Evolutionary conservation across 2,329 filamentous ascomycete species (phyloP), one percentile per base, ranked within the genome.

Genomic region (Corynespora cassiicola): DNA sequence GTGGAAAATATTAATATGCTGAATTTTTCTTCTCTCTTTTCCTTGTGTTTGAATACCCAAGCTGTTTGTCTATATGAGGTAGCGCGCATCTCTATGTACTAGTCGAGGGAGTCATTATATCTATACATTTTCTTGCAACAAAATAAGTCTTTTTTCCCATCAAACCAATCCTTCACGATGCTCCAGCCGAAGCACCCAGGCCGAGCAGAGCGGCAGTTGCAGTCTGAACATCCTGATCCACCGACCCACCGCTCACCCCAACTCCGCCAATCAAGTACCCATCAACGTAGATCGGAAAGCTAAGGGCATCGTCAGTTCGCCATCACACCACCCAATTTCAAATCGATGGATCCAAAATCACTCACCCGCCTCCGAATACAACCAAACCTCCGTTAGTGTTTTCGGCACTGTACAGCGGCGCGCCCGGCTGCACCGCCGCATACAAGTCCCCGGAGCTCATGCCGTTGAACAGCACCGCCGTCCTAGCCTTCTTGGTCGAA

Each of bases 381-480:
- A 63, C 36, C 12, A 64, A 26, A 1, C 59, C 58, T 2, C 53
- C 56, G 38, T 64, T 64, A 7, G 54, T 59, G 20, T 56, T 32
- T 35, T 63, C 48, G 23, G 57, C 49, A 7, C 50, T 55, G 31
- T 57, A 60, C 6, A 58, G 31, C 1, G 46, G 25, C 22, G 42
- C 44, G 7, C 54, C 52, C 2, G 54, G 52, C 39, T 61, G 52
- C 6, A 39, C 43, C 6, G 30, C 17, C 6, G 34, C 36, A 17
- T 52, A 55, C 8, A 54, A 24, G 6, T 31, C 42, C 3, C 35
- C 50, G n/a, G 40, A 52, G 7, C 18, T 35, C 28, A 58, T 7
- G 3, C 61, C 61, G 22, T 58, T 60, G 34, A 63, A 63, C 7
- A 63, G 23, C 6, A 61, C 55, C 3, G 53, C 52, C 3, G 59